Conservation (phyloP, 352 stramenopile species). For the Globisporangium spinosum region DNA sequence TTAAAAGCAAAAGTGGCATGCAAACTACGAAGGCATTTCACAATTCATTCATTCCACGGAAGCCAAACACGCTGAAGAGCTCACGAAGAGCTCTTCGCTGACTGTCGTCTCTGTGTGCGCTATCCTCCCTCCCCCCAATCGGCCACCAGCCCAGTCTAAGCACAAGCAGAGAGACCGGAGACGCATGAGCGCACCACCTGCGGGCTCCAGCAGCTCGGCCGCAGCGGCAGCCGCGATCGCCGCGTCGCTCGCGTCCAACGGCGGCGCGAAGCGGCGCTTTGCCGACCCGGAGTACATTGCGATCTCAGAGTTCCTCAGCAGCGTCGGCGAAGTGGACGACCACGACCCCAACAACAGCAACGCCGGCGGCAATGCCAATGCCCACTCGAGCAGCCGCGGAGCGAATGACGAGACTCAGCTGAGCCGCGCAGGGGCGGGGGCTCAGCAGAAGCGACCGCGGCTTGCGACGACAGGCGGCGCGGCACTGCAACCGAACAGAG, state of each 20-base stretch:
- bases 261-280: slow-evolving; percentile 23
- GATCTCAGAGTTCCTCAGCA: slow-evolving; percentile 64
- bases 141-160: not conserved
- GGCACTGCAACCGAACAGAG: not conserved
- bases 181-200: slow-evolving; percentile 1
- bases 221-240: slow-evolving; percentile 15
- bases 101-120: not conserved
- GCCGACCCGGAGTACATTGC: slow-evolving; percentile 59
- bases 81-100: slow-evolving; percentile 1
- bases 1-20: not conserved
- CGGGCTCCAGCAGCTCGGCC: not conserved
- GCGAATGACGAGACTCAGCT: not conserved
- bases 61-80: not conserved
- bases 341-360: slow-evolving; percentile 10
- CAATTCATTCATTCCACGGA: not conserved
- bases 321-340: slow-evolving; percentile 66
- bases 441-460: slow-evolving; percentile 18
- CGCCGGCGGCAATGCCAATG: not conserved
- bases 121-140: not conserved
- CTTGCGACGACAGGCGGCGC: not conserved
- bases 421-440: not conserved
- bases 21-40: not conserved
- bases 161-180: not conserved
- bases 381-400: not conserved
- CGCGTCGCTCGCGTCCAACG: slow-evolving; percentile 8